Percentiles rank a stretch among this genome's conserved stretches.
These are phyloP conservation scores for Paecilomyces sp. DNA, from an alignment of 2,329 filamentous ascomycete species.

Conservation along the genomic window DNA sequence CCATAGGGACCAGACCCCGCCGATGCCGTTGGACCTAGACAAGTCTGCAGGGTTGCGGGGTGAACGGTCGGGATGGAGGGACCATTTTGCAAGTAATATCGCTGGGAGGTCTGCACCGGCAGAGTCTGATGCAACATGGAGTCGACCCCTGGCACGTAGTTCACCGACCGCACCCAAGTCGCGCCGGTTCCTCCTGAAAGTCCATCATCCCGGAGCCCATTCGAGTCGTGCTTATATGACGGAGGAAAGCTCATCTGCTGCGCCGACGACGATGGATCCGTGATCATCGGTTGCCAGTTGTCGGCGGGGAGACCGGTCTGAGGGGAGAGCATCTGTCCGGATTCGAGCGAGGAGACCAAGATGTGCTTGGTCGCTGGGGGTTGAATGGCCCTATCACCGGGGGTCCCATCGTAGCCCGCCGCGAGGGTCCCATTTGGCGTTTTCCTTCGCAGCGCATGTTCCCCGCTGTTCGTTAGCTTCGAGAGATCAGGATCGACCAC, in stretches of 20 bases:
- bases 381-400: conserved; percentile 63
- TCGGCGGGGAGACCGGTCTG: conserved; percentile 25
- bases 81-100: conserved; percentile 37
- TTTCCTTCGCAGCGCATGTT: conserved; percentile 81
- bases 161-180: conserved; percentile 37
- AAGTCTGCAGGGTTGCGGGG: conserved; percentile 52
- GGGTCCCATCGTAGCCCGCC: conserved; percentile 82
- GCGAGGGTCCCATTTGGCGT: conserved; percentile 91
- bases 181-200: conserved; percentile 26
- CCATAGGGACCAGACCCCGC: conserved; percentile 52
- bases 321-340: conserved; percentile 24
- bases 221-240: conserved; percentile 29
- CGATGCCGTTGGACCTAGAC: conserved; percentile 51
- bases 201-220: conserved; percentile 19
- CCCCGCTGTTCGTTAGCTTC: conserved; percentile 29
- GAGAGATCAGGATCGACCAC: conserved; percentile 13
- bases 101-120: conserved; percentile 30
- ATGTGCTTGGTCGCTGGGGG: conserved; percentile 79
- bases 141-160: conserved; percentile 48
- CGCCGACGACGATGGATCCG: conserved; percentile 21
- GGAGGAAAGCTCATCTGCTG: conserved; percentile 32
- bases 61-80: conserved; percentile 53
- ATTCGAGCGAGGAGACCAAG: conserved; percentile 56
- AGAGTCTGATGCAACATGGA: conserved; percentile 55
- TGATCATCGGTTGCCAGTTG: conserved; percentile 21